Conservation (phyloP, 164 flowering plant species). For the Liriodendron chinense region DNA sequence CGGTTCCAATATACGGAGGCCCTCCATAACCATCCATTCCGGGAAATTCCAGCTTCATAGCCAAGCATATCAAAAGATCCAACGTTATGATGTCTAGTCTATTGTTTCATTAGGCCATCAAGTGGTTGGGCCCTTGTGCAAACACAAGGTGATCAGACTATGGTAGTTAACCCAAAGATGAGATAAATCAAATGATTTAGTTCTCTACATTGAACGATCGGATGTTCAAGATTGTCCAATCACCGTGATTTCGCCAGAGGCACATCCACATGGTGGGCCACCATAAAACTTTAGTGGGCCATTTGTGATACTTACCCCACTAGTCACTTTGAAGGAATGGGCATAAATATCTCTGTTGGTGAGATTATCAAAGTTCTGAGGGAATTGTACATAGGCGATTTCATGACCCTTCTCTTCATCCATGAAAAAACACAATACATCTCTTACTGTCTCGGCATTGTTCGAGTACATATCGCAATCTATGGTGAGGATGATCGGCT, state of each 20-base stretch:
- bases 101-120: neutral
- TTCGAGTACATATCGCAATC: conserved; percentile 43
- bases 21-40: conserved; percentile 32
- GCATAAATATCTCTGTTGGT: conserved; percentile 24
- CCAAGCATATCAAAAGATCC: neutral
- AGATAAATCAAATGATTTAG: neutral
- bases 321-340: neutral
- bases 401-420: conserved; percentile 30
- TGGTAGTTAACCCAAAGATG: neutral
- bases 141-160: neutral
- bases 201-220: neutral
- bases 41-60: conserved; percentile 16
- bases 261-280: neutral
- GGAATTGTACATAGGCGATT: conserved; percentile 30
- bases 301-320: conserved; percentile 10
- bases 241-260: neutral
- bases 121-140: neutral
- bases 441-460: conserved; percentile 28
- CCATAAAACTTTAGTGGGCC: neutral
- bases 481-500: conserved; percentile 27
- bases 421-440: conserved; percentile 33
- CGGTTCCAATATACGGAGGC: conserved; percentile 30
- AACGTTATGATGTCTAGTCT: no score
- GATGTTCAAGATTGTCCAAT: neutral
- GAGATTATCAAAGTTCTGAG: conserved; percentile 25